Conservation (phyloP, 768 basidiomycete genomes). For the Lactarius psammicola region DNA sequence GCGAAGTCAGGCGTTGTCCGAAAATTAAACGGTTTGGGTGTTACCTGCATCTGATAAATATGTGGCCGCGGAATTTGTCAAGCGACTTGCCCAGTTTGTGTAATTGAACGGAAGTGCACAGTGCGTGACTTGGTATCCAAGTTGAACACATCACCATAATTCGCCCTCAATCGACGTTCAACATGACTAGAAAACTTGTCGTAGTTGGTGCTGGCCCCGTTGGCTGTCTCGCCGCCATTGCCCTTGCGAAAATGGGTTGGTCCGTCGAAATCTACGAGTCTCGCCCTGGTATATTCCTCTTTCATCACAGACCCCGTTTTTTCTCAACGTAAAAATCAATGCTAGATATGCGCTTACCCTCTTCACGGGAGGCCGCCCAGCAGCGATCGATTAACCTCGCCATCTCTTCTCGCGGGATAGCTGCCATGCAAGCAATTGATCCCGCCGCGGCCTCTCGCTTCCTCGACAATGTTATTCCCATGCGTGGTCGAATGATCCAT, state of each 20-base stretch:
- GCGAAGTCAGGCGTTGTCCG: too few relatives aligned
- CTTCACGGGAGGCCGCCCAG: constrained; percentile 60
- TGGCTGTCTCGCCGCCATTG: constrained; percentile 85
- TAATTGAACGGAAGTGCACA: background rate
- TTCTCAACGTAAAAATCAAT: background rate
- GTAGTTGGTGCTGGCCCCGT: constrained; percentile 92
- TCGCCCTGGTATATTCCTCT: constrained; percentile 57
- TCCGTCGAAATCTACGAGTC: constrained; percentile 74
- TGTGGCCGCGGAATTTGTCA: background rate
- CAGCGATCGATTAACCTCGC: constrained; percentile 96
- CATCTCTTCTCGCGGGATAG: constrained; percentile 89
- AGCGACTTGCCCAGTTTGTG: background rate
- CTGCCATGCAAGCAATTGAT: constrained; percentile 82
- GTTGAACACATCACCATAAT: background rate
- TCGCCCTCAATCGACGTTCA: background rate
- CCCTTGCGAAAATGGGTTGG: constrained; percentile 87
- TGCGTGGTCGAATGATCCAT: constrained; percentile 97
- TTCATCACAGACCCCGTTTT: constrained; percentile 11
- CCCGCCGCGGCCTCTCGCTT: constrained; percentile 65
- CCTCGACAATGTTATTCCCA: constrained; percentile 80
- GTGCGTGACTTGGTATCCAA: background rate
- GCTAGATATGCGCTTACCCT: constrained; percentile 70
- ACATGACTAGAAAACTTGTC: constrained; percentile 45
- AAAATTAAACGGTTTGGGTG: background rate
- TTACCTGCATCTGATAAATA: background rate